phyloP scores from a whole-genome alignment of 306 rosid genomes.

The Dryas alaskensis region DNA sequence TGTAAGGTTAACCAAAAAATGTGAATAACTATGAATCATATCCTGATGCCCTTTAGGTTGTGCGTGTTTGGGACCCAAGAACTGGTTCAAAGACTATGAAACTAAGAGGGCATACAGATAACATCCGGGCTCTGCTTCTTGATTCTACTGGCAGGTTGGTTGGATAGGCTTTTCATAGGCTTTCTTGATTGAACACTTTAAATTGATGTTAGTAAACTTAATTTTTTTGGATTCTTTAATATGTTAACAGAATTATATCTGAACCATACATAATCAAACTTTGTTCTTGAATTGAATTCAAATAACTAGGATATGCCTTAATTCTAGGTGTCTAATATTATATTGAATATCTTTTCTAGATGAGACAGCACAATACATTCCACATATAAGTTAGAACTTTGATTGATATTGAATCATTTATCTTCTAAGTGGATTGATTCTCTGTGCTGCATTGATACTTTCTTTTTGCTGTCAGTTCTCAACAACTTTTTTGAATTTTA shows the following conservation, averaged over 20 bases:
- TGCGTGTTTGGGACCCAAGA: constrained; percentile 98
- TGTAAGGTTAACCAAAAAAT: neutral
- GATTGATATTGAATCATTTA: constrained; percentile 2
- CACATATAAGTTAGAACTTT: neutral
- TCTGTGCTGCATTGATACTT: neutral
- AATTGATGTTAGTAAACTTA: neutral
- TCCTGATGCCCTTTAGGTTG: constrained; percentile 55
- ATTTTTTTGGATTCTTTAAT: neutral
- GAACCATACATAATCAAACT: neutral
- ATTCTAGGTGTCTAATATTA: neutral
- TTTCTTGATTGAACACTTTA: constrained; percentile 6
- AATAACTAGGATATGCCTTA: neutral
- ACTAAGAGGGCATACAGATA: constrained; percentile 92
- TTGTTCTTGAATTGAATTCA: neutral
- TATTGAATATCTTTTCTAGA: neutral
- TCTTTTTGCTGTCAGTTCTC: constrained; percentile 2
- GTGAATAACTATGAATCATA: constrained; percentile 22
- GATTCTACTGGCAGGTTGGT: constrained; percentile 95
- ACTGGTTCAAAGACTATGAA: constrained; percentile 93
- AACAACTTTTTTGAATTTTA: constrained; percentile 19
- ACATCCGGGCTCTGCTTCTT: constrained; percentile 85
- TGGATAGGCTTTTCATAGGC: constrained; percentile 3
- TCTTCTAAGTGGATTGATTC: neutral
- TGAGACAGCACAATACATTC: neutral
- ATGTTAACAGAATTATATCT: constrained; percentile 11